phyloP scores from a whole-genome alignment of 208 protist species.

The Trypanosoma mega region DNA sequence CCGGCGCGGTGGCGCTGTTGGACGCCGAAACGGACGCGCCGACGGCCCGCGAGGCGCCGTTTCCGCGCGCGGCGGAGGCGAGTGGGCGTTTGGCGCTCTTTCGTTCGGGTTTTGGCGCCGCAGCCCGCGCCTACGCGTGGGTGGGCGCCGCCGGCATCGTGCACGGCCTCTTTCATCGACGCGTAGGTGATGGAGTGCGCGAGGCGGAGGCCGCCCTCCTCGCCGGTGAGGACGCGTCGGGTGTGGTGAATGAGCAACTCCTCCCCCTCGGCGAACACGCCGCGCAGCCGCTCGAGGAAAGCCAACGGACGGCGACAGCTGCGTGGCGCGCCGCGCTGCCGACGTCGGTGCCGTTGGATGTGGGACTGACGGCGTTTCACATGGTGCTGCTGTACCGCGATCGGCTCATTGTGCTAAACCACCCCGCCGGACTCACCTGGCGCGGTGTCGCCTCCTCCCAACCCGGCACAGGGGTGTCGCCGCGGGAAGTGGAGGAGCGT shows the following conservation, averaged over 20 bases:
- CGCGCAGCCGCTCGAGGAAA: neutral
- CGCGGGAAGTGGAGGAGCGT: constrained; percentile 75
- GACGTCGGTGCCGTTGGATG: constrained; percentile 29
- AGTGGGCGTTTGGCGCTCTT: constrained; percentile 43
- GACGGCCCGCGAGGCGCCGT: too few relatives aligned
- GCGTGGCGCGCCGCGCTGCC: neutral
- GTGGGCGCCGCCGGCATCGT: constrained; percentile 42
- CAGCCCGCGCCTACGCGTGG: constrained; percentile 64
- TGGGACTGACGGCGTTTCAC: constrained; percentile 93
- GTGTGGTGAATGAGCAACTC: constrained; percentile 28
- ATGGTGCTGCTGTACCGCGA: constrained; percentile 89
- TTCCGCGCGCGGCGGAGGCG: neutral
- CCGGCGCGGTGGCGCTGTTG: constrained; percentile 2
- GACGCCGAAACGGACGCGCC: constrained; percentile 8
- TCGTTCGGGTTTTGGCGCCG: constrained; percentile 24
- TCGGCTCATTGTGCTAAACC: constrained; percentile 75
- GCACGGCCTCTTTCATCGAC: constrained; percentile 48
- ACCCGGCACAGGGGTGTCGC: constrained; percentile 26
- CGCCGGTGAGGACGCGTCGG: neutral
- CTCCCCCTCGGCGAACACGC: constrained; percentile 18
- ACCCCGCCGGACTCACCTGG: constrained; percentile 79
- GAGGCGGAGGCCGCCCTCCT: constrained; percentile 18
- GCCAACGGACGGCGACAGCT: too few relatives aligned
- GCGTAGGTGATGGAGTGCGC: neutral
- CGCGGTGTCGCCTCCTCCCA: constrained; percentile 24